Percentiles rank a stretch among this genome's conserved stretches.
These are phyloP conservation scores for Chloromonas sp. DNA, from an alignment of 163 green algal species.

Conservation along the genomic window DNA sequence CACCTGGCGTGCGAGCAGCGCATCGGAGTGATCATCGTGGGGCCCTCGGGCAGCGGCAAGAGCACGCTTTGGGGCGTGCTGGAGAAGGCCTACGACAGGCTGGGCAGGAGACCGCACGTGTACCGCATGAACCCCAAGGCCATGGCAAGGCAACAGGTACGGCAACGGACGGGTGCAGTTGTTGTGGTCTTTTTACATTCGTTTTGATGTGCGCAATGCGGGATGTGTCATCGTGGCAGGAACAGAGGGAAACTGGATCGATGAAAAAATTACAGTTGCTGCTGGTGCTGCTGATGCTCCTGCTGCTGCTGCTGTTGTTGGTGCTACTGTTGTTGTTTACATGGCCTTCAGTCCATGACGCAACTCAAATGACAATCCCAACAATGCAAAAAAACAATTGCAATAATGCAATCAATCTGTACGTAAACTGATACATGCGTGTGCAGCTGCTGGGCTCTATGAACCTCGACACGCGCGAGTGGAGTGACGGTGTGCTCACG, in stretches of 20 bases:
- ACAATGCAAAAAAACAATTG: background rate
- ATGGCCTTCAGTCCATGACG: background rate
- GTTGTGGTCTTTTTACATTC: background rate
- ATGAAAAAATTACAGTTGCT: no score
- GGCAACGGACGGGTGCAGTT: background rate
- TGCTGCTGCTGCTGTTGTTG: background rate
- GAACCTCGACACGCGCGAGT: conserved; percentile 76
- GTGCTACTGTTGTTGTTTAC: background rate
- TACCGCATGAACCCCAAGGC: conserved; percentile 77
- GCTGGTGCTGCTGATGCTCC: background rate
- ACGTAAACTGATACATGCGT: background rate
- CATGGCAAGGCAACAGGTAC: conserved; percentile 49
- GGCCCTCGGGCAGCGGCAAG: conserved; percentile 52
- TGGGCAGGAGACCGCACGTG: conserved; percentile 40
- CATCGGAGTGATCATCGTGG: conserved; percentile 80
- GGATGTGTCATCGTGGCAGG: no score
- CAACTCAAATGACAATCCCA: background rate
- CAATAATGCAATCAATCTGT: background rate
- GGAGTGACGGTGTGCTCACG: conserved; percentile 63
- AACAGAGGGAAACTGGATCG: no score
- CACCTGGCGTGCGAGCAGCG: conserved; percentile 69
- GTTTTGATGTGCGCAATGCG: background rate
- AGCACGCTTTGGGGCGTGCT: conserved; percentile 56
- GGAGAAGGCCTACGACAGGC: conserved; percentile 49
- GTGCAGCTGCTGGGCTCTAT: conserved; percentile 64